Percentiles rank a stretch among this genome's conserved stretches.
Evolutionary conservation across 257 asterid species (phyloP).

Genomic region (Solanum pinnatisectum): DNA sequence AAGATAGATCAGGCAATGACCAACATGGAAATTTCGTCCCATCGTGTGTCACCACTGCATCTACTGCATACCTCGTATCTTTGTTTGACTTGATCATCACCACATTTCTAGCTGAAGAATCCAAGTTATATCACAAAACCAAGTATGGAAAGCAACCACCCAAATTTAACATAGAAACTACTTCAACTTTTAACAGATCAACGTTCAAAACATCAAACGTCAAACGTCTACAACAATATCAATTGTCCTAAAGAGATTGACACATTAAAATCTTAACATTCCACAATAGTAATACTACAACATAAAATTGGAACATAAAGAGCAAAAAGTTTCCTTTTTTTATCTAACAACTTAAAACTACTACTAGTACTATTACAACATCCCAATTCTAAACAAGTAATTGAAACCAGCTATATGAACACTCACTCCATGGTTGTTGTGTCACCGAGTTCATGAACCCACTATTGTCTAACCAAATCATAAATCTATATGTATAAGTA

Average conservation of each 20-base stretch:
- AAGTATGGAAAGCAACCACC: not conserved
- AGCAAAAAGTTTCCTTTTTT: not conserved
- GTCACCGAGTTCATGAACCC: not conserved
- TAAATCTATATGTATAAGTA: not conserved
- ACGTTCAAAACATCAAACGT: not conserved
- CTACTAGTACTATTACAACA: not conserved
- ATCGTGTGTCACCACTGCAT: constrained; percentile 75
- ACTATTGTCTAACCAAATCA: not conserved
- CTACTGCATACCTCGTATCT: constrained; percentile 62
- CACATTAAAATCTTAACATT: not conserved
- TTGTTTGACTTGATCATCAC: constrained; percentile 73
- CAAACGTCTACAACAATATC: not conserved
- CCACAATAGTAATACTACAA: not conserved
- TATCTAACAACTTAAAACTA: too few relatives aligned
- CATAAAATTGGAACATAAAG: not conserved
- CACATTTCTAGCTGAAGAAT: constrained; percentile 31
- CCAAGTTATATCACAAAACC: not conserved
- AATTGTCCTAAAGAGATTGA: not conserved
- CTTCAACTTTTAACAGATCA: not conserved
- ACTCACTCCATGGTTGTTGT: too few relatives aligned
- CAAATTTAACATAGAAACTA: not conserved
- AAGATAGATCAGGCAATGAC: constrained; percentile 52
- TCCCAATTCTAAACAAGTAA: not conserved
- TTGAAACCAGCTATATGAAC: not conserved
- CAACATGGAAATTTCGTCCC: constrained; percentile 66